phyloP scores from a whole-genome alignment of 352 stramenopile genomes.

The Pythium pyrilobum region DNA sequence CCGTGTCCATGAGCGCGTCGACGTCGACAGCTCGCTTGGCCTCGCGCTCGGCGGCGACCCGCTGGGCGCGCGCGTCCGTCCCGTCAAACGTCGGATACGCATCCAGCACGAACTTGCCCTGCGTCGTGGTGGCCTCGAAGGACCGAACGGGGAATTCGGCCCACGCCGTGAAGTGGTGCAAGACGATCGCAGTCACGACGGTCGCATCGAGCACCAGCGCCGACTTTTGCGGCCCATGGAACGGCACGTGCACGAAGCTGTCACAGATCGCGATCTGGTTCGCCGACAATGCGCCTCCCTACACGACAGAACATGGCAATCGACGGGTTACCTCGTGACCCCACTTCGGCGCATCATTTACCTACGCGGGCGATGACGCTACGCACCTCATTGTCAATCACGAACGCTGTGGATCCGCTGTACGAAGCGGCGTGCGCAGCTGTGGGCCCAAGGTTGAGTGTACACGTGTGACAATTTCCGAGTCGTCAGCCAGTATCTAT shows the following conservation, averaged over 20 bases:
- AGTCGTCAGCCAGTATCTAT: background rate
- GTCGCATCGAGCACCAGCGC: conserved; percentile 50
- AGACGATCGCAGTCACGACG: conserved; percentile 53
- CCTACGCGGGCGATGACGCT: too few species aligned
- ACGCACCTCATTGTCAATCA: conserved; percentile 69
- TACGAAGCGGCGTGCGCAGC: conserved; percentile 45
- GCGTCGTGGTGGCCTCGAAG: conserved; percentile 57
- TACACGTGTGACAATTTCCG: background rate
- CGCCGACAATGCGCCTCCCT: conserved; percentile 32
- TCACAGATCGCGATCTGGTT: conserved; percentile 67
- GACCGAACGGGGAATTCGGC: conserved; percentile 49
- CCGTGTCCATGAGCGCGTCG: conserved; percentile 31
- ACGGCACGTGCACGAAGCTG: conserved; percentile 53
- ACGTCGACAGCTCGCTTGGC: conserved; percentile 35
- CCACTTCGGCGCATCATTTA: too few species aligned
- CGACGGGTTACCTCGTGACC: too few species aligned
- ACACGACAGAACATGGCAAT: too few species aligned
- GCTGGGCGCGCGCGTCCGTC: conserved; percentile 9
- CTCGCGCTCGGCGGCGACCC: conserved; percentile 37
- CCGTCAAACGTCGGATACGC: conserved; percentile 42
- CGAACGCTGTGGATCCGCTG: conserved; percentile 54
- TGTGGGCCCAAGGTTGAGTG: conserved; percentile 23
- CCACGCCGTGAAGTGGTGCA: conserved; percentile 65
- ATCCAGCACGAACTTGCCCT: conserved; percentile 77
- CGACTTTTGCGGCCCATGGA: conserved; percentile 36